Evolutionary conservation across 345 rosid species (phyloP).

Genomic region (Mallotus nudiflorus): DNA sequence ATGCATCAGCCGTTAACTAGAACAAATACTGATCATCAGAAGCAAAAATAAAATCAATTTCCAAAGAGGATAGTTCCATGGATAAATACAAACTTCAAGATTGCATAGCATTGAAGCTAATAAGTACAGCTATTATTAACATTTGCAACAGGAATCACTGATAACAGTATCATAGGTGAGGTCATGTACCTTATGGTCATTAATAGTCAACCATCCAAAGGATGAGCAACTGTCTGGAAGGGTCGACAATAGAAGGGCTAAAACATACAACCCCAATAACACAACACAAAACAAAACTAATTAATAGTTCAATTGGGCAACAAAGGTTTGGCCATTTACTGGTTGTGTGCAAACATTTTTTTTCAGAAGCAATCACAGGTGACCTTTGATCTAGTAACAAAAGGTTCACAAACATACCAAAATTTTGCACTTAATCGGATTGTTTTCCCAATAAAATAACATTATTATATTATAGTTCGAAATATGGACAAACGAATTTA

Average conservation of each 20-base stretch:
- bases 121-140: background rate
- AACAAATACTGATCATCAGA: background rate
- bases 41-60: background rate
- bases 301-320: too few relatives aligned
- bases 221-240: too few relatives aligned
- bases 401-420: too few relatives aligned
- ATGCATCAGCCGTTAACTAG: background rate
- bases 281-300: too few relatives aligned
- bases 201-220: background rate
- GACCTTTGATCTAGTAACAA: too few relatives aligned
- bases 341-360: background rate
- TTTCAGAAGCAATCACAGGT: too few relatives aligned
- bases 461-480: too few relatives aligned
- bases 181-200: background rate
- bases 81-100: too few relatives aligned
- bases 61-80: background rate
- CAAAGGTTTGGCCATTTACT: background rate
- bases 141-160: background rate
- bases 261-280: background rate
- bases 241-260: background rate
- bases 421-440: background rate
- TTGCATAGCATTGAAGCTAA: too few relatives aligned
- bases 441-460: background rate
- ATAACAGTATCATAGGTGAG: background rate
- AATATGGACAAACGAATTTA: too few relatives aligned